A percentile compares a stretch with the other conserved stretches of the same genome.
Evolutionary conservation across 2,329 filamentous ascomycete species (phyloP).

Genomic region (Trichophyton equinum): DNA sequence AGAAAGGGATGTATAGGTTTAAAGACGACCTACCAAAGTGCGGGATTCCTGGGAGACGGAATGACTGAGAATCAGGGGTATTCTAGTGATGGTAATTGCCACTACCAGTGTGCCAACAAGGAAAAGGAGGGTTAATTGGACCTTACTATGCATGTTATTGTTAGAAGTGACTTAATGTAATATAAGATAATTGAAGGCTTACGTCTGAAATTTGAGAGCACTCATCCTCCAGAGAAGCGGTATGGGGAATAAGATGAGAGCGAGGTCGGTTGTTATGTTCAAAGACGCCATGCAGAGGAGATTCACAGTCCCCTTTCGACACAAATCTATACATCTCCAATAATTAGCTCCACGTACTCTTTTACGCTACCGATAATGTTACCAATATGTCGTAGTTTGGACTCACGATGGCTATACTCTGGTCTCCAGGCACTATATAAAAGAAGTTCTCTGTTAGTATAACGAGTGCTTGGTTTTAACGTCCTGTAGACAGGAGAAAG

Average conservation of each 20-base stretch:
- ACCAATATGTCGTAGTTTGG: background rate
- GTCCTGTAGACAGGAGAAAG: too few relatives aligned
- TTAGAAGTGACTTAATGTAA: background rate
- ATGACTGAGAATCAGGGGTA: slow-evolving; percentile 12
- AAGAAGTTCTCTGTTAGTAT: background rate
- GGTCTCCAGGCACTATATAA: slow-evolving; percentile 6
- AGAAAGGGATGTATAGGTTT: background rate
- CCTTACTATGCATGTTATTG: slow-evolving; percentile 7
- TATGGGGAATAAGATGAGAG: slow-evolving; percentile 14
- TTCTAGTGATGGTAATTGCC: slow-evolving; percentile 12
- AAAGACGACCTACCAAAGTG: slow-evolving; percentile 9
- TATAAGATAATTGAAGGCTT: background rate
- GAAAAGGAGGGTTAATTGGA: slow-evolving; percentile 14
- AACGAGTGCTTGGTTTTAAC: background rate
- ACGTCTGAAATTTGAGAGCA: slow-evolving; percentile 11
- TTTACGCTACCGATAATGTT: background rate
- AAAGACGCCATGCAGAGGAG: slow-evolving; percentile 12
- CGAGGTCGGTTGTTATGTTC: slow-evolving; percentile 14
- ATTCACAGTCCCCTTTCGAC: slow-evolving; percentile 11
- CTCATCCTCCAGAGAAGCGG: slow-evolving; percentile 15
- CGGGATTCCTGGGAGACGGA: slow-evolving; percentile 11
- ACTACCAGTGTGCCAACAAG: slow-evolving; percentile 12
- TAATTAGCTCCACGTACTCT: background rate
- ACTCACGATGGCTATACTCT: background rate
- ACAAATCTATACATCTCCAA: slow-evolving; percentile 7